Base-by-base conservation (phyloP, 768 basidiomycete genomes). In the Tylopilus intermedius region DNA sequence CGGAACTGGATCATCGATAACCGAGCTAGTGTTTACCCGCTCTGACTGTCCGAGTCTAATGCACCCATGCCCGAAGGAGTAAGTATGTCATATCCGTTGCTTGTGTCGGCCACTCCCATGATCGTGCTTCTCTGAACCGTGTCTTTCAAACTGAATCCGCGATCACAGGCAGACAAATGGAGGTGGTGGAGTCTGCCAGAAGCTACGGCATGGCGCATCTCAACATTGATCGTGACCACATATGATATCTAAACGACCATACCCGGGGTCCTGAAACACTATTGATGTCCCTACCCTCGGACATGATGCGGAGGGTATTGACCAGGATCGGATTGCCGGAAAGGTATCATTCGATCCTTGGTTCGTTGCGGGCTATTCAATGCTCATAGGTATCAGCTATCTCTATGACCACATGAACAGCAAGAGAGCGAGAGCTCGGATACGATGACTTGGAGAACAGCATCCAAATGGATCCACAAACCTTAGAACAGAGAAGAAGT, bases 401-500 rank as follows among this genome's bases (percentile, higher is more conserved):
- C 35, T 66, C 57, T 13, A 54, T 53, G 51, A 61, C 55, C 47
- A 43, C 70, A 40, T 78, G 86, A 37, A 80, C 79, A n/a, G 75
- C 84, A 22, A 72, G 72, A 51, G 88, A 90, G 67, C 90, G 87
- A 64, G 78, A 83, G 62, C 18, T 18, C 18, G 18, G 18, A 81
- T 88, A 56, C 79, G 76, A 48, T 91, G 89, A 88, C 64, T 86
- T n/a, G 86, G 83, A 27, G 82, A 85, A 53, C 74, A 76, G 44
- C 83, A 83, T 59, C 86, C 2, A 67, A 70, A 26, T 75, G 83
- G 38, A 85, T 83, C 56, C 81, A 78, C 50, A 67, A 64, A 41
- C 65, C 72, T 45, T 91, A 89, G 88, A 66, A 71, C 3, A 57
- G 69, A 37, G 62, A 71, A 8, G 88, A 91, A 18, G 18, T 18